These are phyloP conservation scores for Fusarium sp. DNA, from an alignment of 2,329 filamentous ascomycete genomes.

Conservation along the genomic window DNA sequence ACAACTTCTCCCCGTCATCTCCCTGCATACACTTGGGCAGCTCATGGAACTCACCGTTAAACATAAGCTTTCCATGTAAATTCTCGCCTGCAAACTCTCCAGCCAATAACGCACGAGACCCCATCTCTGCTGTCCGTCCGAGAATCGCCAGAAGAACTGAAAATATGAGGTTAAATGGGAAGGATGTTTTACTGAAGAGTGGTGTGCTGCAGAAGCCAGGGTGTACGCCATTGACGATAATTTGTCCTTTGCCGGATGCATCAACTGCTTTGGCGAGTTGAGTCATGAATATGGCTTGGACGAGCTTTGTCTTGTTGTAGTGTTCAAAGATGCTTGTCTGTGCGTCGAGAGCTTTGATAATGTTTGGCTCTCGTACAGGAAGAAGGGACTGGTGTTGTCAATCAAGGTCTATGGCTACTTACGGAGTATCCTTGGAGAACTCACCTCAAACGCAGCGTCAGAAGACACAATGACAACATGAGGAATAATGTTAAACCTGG, in stretches of 20 bases:
- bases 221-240: conserved; percentile 54
- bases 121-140: conserved; percentile 53
- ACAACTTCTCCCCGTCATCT: conserved; percentile 50
- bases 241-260: conserved; percentile 45
- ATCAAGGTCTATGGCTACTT: background rate
- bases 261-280: conserved; percentile 51
- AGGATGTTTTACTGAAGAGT: conserved; percentile 50
- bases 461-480: conserved; percentile 55
- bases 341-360: conserved; percentile 50
- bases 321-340: conserved; percentile 35
- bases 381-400: conserved; percentile 47
- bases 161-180: conserved; percentile 43
- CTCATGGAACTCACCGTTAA: conserved; percentile 45
- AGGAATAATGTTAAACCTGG: conserved; percentile 48
- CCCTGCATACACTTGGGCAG: conserved; percentile 45
- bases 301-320: conserved; percentile 48
- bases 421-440: background rate
- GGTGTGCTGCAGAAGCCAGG: conserved; percentile 56
- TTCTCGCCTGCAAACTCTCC: conserved; percentile 52
- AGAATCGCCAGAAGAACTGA: conserved; percentile 36
- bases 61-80: conserved; percentile 56
- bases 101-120: conserved; percentile 53
- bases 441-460: conserved; percentile 42
- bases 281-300: conserved; percentile 45
- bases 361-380: conserved; percentile 45